Conservation (phyloP, 108 stramenopile genomes). For the Fragilaria crotonensis region DNA sequence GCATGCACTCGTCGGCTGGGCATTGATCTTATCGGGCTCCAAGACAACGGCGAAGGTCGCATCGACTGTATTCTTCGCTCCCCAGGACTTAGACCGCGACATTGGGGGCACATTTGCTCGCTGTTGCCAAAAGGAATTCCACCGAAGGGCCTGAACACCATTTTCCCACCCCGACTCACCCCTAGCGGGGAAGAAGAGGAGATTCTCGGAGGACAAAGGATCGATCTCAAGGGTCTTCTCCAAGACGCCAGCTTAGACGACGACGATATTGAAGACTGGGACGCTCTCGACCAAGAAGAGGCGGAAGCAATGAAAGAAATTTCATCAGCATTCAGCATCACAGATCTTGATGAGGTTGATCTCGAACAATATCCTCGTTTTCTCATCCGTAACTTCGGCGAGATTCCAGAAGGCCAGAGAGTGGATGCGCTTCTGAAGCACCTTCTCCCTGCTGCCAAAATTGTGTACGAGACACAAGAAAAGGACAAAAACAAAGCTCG, state of each 20-base stretch:
- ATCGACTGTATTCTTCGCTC: constrained; percentile 70
- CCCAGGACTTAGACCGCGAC: constrained; percentile 76
- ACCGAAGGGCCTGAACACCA: constrained; percentile 61
- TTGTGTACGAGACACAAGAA: constrained; percentile 65
- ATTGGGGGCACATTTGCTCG: constrained; percentile 65
- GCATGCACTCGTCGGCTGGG: constrained; percentile 75
- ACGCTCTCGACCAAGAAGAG: constrained; percentile 79
- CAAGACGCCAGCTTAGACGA: constrained; percentile 43
- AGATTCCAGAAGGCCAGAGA: constrained; percentile 30
- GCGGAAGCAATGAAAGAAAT: constrained; percentile 81
- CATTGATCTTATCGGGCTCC: constrained; percentile 70
- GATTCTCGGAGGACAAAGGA: constrained; percentile 55
- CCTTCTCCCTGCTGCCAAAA: constrained; percentile 62
- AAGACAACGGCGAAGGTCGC: constrained; percentile 23
- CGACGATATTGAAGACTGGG: constrained; percentile 74
- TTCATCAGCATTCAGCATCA: constrained; percentile 59
- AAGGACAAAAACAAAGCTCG: constrained; percentile 64
- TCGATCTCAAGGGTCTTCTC: too few relatives aligned
- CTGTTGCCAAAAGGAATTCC: constrained; percentile 44
- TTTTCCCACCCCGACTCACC: constrained; percentile 66
- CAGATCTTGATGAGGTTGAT: constrained; percentile 62
- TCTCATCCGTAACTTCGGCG: constrained; percentile 42
- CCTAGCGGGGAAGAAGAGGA: constrained; percentile 48
- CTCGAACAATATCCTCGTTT: constrained; percentile 64
- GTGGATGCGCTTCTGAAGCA: constrained; percentile 66